These are phyloP conservation scores for Arthrobotrys sphaeroides DNA, from an alignment of 2,329 filamentous ascomycete species.

Conservation along the genomic window DNA sequence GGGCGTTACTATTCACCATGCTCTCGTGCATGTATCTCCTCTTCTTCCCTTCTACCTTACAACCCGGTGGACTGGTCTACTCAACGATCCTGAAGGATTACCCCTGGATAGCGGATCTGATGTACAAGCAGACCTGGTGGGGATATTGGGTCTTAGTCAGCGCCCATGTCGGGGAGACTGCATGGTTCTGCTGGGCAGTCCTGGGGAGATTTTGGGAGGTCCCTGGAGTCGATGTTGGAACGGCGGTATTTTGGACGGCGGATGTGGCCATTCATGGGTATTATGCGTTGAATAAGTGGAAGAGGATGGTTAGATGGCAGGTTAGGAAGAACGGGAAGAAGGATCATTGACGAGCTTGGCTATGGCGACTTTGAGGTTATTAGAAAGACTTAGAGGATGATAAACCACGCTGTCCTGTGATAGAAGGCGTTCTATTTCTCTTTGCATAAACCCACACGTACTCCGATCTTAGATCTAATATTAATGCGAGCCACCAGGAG, in stretches of 20 bases:
- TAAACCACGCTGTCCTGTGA: too few relatives aligned
- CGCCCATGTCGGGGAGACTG: slow-evolving; percentile 13
- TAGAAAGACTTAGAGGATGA: too few relatives aligned
- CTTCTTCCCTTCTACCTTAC: slow-evolving; percentile 34
- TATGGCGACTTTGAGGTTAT: too few relatives aligned
- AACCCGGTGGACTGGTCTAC: slow-evolving; percentile 27
- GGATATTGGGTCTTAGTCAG: slow-evolving; percentile 25
- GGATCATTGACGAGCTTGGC: slow-evolving; percentile 16
- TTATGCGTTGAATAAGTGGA: slow-evolving; percentile 23
- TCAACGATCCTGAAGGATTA: slow-evolving; percentile 30
- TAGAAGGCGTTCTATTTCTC: too few relatives aligned
- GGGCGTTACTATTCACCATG: slow-evolving; percentile 1
- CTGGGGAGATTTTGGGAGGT: slow-evolving; percentile 30
- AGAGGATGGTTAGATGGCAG: slow-evolving; percentile 34
- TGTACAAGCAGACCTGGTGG: slow-evolving; percentile 13
- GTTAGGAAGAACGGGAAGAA: slow-evolving; percentile 32
- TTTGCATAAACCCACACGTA: too few relatives aligned
- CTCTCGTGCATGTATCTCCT: slow-evolving; percentile 12
- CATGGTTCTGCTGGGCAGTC: slow-evolving; percentile 9
- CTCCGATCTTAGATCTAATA: too few relatives aligned
- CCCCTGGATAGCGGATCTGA: slow-evolving; percentile 19
- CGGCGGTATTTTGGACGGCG: slow-evolving; percentile 16
- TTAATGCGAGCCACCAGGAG: too few relatives aligned
- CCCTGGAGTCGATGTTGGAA: slow-evolving; percentile 22
- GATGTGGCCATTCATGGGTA: slow-evolving; percentile 31